Conservation (phyloP, 1,139 yeast species). For the Saccharomyces hybrid region DNA sequence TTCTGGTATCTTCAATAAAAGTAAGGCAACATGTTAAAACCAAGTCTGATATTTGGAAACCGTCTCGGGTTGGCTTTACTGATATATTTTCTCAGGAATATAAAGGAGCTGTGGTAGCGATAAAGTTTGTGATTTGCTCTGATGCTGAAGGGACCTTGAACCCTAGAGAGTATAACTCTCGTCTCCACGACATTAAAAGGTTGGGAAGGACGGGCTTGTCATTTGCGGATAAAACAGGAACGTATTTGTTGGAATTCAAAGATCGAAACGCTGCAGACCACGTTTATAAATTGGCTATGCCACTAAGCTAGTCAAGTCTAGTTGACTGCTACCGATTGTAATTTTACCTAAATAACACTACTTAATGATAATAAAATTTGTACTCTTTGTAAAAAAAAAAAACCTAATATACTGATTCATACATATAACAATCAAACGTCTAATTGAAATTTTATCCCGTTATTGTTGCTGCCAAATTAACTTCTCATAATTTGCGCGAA, state of each 20-base stretch:
- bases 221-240: conserved; percentile 9
- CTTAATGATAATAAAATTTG: background rate
- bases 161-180: conserved; percentile 2
- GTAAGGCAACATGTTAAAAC: conserved; percentile 15
- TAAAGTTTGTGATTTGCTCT: conserved; percentile 15
- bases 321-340: background rate
- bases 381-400: background rate
- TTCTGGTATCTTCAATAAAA: conserved; percentile 15
- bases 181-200: conserved; percentile 16
- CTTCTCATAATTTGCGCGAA: background rate
- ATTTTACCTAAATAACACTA: background rate
- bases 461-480: background rate
- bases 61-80: conserved; percentile 12
- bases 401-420: background rate
- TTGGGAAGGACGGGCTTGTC: conserved; percentile 27
- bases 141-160: conserved; percentile 1
- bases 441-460: background rate
- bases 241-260: conserved; percentile 24
- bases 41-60: conserved; percentile 14
- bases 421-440: background rate
- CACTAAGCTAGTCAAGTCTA: conserved; percentile 16
- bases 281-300: conserved; percentile 35
- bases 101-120: conserved; percentile 13
- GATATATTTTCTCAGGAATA: conserved; percentile 20
- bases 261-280: conserved; percentile 20